phyloP scores from a whole-genome alignment of 345 rosid genomes.

The Eutrema heterophyllum region DNA sequence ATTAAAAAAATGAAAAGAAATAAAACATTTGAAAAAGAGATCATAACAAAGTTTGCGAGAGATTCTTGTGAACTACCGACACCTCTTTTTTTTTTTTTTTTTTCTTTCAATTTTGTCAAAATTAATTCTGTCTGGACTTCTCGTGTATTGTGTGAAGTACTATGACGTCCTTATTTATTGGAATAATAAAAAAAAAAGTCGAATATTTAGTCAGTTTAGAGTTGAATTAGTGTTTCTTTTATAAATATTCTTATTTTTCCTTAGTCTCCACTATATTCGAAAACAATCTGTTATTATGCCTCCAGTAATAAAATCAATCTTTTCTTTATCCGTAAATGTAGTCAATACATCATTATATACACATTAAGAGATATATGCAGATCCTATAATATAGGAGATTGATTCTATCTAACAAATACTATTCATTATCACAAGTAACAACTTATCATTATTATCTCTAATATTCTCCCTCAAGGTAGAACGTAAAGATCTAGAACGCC shows the following conservation, averaged over 20 bases:
- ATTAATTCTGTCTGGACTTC: neutral
- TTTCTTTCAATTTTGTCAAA: neutral
- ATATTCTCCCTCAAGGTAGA: no score
- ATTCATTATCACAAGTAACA: no score
- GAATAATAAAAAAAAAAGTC: neutral
- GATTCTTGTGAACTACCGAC: neutral
- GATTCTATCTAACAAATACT: no score
- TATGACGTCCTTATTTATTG: neutral
- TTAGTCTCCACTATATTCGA: neutral
- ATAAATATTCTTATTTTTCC: neutral
- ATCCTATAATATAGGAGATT: no score
- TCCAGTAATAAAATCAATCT: no score
- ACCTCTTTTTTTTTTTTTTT: neutral
- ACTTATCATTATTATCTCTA: no score
- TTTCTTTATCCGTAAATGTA: no score
- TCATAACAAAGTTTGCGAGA: neutral
- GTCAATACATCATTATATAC: no score
- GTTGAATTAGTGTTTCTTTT: no score
- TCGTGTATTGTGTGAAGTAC: neutral
- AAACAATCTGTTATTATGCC: no score
- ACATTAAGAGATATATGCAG: no score
- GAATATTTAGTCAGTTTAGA: neutral
- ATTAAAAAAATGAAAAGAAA: neutral
- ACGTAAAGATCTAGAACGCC: no score
- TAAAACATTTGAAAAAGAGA: neutral